These are phyloP conservation scores for Aspergillus spinulosporus DNA, from an alignment of 2,329 filamentous ascomycete species.

Conservation along the genomic window DNA sequence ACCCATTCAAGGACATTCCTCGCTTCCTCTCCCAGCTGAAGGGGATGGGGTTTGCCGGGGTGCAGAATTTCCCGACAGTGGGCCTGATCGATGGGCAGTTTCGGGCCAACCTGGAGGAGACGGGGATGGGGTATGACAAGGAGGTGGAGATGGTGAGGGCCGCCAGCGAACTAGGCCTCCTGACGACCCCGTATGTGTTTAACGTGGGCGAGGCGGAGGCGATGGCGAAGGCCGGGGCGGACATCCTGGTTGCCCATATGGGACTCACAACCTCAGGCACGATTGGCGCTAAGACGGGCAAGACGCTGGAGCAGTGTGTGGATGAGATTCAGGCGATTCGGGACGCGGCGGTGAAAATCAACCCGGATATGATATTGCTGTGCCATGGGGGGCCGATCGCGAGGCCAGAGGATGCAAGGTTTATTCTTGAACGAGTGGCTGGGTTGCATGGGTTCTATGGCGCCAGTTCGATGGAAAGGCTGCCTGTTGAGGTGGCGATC, in stretches of 20 bases:
- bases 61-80: slow-evolving; percentile 74
- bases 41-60: slow-evolving; percentile 64
- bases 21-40: slow-evolving; percentile 62
- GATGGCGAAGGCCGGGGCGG: slow-evolving; percentile 66
- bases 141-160: slow-evolving; percentile 67
- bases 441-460: slow-evolving; percentile 73
- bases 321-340: slow-evolving; percentile 62
- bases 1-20: slow-evolving; percentile 66
- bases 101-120: slow-evolving; percentile 67
- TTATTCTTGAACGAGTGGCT: slow-evolving; percentile 59
- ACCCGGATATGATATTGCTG: slow-evolving; percentile 63
- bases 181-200: slow-evolving; percentile 72
- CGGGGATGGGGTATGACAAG: slow-evolving; percentile 66
- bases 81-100: slow-evolving; percentile 70
- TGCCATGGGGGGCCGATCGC: slow-evolving; percentile 71
- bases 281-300: slow-evolving; percentile 64
- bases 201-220: slow-evolving; percentile 59
- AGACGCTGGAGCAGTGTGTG: slow-evolving; percentile 65
- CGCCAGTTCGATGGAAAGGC: slow-evolving; percentile 66
- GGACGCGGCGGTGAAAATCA: slow-evolving; percentile 59
- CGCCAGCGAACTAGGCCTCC: slow-evolving; percentile 60
- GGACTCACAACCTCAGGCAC: slow-evolving; percentile 65
- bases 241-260: slow-evolving; percentile 69
- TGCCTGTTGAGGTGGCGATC: slow-evolving; percentile 68
- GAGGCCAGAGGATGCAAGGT: slow-evolving; percentile 62